A percentile compares a stretch with the other conserved stretches of the same genome.
Evolutionary conservation across 371 early-diverging fungal species (phyloP).

Genomic region (Saksenaea oblongispora): DNA sequence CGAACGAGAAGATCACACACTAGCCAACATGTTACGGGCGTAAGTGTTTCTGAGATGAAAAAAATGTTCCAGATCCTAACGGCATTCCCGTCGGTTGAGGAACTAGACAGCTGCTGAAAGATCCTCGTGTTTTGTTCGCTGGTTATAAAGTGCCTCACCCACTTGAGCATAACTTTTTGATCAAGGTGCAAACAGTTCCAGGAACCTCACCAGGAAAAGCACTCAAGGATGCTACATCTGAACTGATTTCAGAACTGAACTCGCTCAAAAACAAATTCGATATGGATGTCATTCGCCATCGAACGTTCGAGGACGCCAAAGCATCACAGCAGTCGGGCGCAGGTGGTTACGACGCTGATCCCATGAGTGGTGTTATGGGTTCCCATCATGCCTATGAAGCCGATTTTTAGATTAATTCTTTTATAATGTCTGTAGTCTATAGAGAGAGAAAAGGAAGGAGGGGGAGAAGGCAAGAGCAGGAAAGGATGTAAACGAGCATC

Average conservation of each 20-base stretch:
- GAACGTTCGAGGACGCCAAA: conserved; percentile 49
- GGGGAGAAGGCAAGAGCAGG: background rate
- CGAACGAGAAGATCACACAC: conserved; percentile 96
- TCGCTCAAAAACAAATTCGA: conserved; percentile 87
- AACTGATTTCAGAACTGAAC: conserved; percentile 78
- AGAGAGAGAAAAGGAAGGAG: background rate
- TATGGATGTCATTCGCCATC: conserved; percentile 55
- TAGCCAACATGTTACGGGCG: conserved; percentile 92
- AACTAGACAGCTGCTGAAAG: conserved; percentile 83
- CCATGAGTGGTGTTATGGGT: conserved; percentile 19
- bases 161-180: conserved; percentile 85
- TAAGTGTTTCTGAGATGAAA: conserved; percentile 37
- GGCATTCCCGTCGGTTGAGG: no score
- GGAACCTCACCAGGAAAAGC: conserved; percentile 85
- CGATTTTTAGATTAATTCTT: background rate
- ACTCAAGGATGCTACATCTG: conserved; percentile 75
- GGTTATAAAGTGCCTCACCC: conserved; percentile 99
- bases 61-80: no score
- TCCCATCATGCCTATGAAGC: background rate
- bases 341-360: conserved; percentile 29
- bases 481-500: background rate
- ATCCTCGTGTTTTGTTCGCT: conserved; percentile 93
- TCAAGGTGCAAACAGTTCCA: conserved; percentile 91
- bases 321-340: conserved; percentile 27
- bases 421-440: background rate